Percentiles rank a stretch among this genome's conserved stretches.
phyloP scores from a whole-genome alignment of 1,284 basidiomycete genomes.

The Cryptococcus sp. region DNA sequence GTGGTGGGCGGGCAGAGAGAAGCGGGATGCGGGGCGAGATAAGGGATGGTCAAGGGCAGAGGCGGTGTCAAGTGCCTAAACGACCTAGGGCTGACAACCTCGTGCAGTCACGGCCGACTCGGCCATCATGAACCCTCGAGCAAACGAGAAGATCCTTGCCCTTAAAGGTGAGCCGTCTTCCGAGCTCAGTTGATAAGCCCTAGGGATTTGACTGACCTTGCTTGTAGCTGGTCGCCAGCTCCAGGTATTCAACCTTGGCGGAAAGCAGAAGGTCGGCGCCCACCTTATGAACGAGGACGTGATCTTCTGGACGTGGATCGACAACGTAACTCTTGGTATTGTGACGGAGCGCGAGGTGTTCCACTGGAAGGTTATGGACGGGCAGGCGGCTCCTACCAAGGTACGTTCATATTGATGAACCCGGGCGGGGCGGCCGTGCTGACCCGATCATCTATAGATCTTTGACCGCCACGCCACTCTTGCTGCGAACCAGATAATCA shows the following conservation, averaged over 20 bases:
- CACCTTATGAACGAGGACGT: conserved; percentile 93
- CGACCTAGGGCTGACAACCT: not conserved
- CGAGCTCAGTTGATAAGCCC: not conserved
- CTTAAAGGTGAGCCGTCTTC: conserved; percentile 66
- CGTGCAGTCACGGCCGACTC: conserved; percentile 79
- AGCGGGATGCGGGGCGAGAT: not conserved
- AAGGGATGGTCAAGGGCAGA: not conserved
- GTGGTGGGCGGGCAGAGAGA: not conserved
- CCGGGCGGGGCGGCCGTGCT: conserved; percentile 3
- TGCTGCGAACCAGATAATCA: conserved; percentile 94
- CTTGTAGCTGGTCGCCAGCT: conserved; percentile 80
- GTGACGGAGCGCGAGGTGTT: conserved; percentile 92
- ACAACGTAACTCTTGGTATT: conserved; percentile 83
- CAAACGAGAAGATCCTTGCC: conserved; percentile 88
- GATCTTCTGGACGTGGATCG: conserved; percentile 99
- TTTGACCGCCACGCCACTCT: conserved; percentile 98
- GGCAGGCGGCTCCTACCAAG: conserved; percentile 44
- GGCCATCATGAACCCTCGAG: conserved; percentile 92
- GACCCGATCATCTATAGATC: conserved; percentile 78
- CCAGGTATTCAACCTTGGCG: conserved; percentile 97
- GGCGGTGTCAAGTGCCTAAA: not conserved
- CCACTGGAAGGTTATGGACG: conserved; percentile 73
- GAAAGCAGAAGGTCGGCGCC: conserved; percentile 95
- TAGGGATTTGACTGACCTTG: not conserved
- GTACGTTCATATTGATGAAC: conserved; percentile 14